phyloP scores from a whole-genome alignment of 225 moss, liverwort and hornwort genomes.

The Polytrichum commune region DNA sequence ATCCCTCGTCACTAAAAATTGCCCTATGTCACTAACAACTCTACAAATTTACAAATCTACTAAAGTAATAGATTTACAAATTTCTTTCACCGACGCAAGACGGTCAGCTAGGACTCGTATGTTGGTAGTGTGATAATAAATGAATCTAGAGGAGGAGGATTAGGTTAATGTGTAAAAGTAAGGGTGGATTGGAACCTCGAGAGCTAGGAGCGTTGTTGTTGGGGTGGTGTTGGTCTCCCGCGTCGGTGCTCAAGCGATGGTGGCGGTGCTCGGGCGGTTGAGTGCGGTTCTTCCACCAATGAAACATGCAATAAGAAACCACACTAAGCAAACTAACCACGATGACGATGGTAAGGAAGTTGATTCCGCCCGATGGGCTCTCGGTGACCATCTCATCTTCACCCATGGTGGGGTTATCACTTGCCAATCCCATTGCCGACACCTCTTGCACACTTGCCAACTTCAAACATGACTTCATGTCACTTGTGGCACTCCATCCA shows the following conservation, averaged over 20 bases:
- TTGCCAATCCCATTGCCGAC: not conserved
- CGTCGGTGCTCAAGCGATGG: slow-evolving; percentile 1
- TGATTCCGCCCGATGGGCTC: not conserved
- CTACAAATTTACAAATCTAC: no score
- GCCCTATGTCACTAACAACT: no score
- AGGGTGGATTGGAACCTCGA: no score
- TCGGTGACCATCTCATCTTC: not conserved
- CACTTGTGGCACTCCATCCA: slow-evolving; percentile 28
- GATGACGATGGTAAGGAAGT: not conserved
- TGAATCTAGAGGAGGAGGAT: no score
- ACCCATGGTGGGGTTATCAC: not conserved
- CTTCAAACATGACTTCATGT: slow-evolving; percentile 25
- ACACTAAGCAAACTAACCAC: not conserved
- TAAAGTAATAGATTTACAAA: no score
- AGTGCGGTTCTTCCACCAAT: not conserved
- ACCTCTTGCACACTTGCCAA: slow-evolving; percentile 15
- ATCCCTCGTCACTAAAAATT: no score
- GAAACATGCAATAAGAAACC: not conserved
- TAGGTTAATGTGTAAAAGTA: no score
- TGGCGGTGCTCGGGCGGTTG: not conserved
- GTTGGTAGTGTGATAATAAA: no score
- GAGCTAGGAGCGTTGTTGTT: no score
- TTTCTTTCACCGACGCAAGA: no score
- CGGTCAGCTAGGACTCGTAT: no score
- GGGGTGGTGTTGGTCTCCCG: no score